Base-by-base conservation (phyloP, 495 filamentous ascomycete species). In the Neurospora hispaniola region DNA sequence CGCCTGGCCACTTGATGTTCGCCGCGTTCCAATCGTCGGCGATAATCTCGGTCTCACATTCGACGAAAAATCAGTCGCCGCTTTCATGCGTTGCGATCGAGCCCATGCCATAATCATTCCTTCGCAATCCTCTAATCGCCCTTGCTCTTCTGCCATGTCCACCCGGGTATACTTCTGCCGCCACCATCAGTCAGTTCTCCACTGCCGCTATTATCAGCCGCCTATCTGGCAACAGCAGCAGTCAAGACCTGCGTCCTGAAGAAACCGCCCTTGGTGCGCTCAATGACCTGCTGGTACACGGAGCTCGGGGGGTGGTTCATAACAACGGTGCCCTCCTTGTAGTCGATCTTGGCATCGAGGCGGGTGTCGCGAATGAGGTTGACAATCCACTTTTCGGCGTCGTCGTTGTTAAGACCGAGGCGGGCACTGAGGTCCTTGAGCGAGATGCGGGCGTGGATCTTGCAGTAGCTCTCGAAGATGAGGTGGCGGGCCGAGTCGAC, bases 301-400 rank as follows among this genome's bases (percentile, higher is more conserved):
- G 92, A 96, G 84, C 94, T 94, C 23, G 96, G 94, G 62, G 96
- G 96, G 85, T 99, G 96, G 85, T 99, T 99, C 96, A 99, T 99
- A 73, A 99, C 90, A 39, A 99, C 96, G 48, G 96, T 99, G 76
- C 96, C 96, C 84, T 94, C 93, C 86, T 98, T 92, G 84, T 97
- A 98, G 82, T 99, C 96, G 76, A 99, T 96, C 89, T 99, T 99
- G 74, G 96, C 96, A 78, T 99, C 96, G 48, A 99, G 93, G 70
- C 96, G 88, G 3, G 96, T 99, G 81, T 99, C 96, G 73, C 96
- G 90, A 84, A 99, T 99, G 62, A 98, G 88, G 85, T 99, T 99
- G 73, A 99, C 96, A 76, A 99, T 99, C 96, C 96, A 98, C 86
- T 98, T 98, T 89, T 99, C 96, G 75, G 96, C 96, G 77, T 97